phyloP scores from a whole-genome alignment of 2,329 filamentous ascomycete genomes.

The Fusarium nodosum region DNA sequence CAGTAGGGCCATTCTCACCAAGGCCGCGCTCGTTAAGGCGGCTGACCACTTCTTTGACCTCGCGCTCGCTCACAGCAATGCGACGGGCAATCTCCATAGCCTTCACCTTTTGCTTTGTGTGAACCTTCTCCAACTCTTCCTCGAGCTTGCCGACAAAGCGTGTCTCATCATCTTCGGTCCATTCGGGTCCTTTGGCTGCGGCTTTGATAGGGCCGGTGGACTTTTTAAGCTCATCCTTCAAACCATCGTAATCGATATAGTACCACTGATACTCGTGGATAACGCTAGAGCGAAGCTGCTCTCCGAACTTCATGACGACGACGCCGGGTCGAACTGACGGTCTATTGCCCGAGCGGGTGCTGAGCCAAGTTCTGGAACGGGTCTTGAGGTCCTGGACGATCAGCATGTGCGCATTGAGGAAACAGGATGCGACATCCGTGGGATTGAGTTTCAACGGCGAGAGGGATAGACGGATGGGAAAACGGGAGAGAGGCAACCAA shows the following conservation, averaged over 20 bases:
- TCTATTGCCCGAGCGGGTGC: conserved; percentile 48
- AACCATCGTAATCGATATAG: conserved; percentile 96
- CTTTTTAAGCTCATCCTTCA: conserved; percentile 88
- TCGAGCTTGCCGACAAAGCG: conserved; percentile 90
- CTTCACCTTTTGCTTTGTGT: conserved; percentile 97
- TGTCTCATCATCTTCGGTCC: conserved; percentile 93
- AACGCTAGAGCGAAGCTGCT: conserved; percentile 94
- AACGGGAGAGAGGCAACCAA: conserved; percentile 15
- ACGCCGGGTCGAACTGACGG: conserved; percentile 62
- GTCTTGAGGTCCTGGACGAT: conserved; percentile 66
- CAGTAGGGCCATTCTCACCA: conserved; percentile 73
- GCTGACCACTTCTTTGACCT: conserved; percentile 88
- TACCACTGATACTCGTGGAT: conserved; percentile 98
- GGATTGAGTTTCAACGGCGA: conserved; percentile 21
- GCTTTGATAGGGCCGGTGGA: conserved; percentile 67
- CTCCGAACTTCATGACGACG: conserved; percentile 86
- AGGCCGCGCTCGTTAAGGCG: conserved; percentile 75
- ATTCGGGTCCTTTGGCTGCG: conserved; percentile 68
- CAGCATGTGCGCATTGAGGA: conserved; percentile 59
- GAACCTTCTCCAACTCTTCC: conserved; percentile 95
- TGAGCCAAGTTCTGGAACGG: conserved; percentile 59
- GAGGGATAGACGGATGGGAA: conserved; percentile 1
- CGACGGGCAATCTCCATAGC: conserved; percentile 93
- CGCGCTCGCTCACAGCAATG: conserved; percentile 88
- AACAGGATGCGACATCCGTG: conserved; percentile 30